Evolutionary conservation across 2,329 filamentous ascomycete species (phyloP).

Genomic region (Calcarisporium arbuscula): DNA sequence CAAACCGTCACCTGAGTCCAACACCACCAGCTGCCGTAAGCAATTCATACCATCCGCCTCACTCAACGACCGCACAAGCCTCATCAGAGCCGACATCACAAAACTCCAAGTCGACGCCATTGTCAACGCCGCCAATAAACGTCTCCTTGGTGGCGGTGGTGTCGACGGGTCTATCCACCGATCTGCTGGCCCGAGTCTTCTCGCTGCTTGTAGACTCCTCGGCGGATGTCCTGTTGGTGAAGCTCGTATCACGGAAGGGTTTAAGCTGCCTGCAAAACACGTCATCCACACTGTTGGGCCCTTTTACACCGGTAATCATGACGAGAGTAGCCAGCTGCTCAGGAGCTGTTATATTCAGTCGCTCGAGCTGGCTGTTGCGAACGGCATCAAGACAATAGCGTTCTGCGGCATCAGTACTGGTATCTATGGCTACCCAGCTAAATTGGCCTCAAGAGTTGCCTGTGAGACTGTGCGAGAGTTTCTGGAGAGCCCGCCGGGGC

Average conservation of each 20-base stretch:
- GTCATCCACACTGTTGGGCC: conserved; percentile 92
- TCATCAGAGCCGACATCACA: conserved; percentile 77
- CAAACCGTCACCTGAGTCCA: conserved; percentile 9
- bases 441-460: conserved; percentile 66
- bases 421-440: conserved; percentile 78
- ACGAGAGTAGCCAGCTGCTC: conserved; percentile 42
- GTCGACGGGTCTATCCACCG: conserved; percentile 84
- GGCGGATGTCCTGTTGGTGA: conserved; percentile 68
- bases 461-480: conserved; percentile 52
- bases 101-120: conserved; percentile 71
- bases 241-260: conserved; percentile 77
- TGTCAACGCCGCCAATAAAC: conserved; percentile 84
- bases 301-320: conserved; percentile 48
- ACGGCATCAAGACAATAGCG: conserved; percentile 64
- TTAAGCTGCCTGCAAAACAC: conserved; percentile 66
- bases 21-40: too few relatives aligned
- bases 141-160: conserved; percentile 79
- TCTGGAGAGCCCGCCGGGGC: conserved; percentile 38
- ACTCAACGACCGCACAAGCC: conserved; percentile 64
- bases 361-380: conserved; percentile 63
- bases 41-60: conserved; percentile 34
- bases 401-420: conserved; percentile 86
- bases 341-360: conserved; percentile 62
- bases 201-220: conserved; percentile 65
- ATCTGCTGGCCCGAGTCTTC: conserved; percentile 65